Conservation (phyloP, 805 yeast genomes). For the Starmerella riodocensis region DNA sequence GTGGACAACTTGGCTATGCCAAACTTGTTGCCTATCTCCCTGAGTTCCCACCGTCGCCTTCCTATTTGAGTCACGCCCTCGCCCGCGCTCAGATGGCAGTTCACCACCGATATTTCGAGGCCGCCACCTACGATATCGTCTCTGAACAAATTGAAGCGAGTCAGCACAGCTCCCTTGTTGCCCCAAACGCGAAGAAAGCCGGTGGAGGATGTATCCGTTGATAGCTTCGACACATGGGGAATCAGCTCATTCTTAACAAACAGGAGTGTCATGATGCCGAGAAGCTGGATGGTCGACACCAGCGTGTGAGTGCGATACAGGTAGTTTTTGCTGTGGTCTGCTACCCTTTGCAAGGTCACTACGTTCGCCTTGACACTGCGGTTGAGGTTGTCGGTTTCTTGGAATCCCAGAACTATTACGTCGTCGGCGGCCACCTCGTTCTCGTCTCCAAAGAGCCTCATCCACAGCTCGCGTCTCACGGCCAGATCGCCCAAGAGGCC, state of each 20-base stretch:
- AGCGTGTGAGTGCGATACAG: constrained; percentile 26
- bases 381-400: constrained; percentile 46
- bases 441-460: constrained; percentile 18
- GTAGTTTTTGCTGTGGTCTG: constrained; percentile 19
- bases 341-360: constrained; percentile 23
- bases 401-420: constrained; percentile 68
- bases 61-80: constrained; percentile 29
- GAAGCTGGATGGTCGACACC: constrained; percentile 35
- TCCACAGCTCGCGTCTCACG: constrained; percentile 14
- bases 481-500: constrained; percentile 13
- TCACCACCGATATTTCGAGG: constrained; percentile 30
- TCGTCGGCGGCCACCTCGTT: constrained; percentile 36
- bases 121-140: constrained; percentile 24
- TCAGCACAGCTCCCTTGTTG: constrained; percentile 45
- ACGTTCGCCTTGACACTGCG: constrained; percentile 27
- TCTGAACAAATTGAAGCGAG: constrained; percentile 30
- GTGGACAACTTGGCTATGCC: constrained; percentile 21
- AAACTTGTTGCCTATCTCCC: constrained; percentile 29
- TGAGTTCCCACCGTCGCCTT: constrained; percentile 35
- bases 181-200: constrained; percentile 48
- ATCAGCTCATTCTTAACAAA: constrained; percentile 28
- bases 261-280: constrained; percentile 40
- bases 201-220: constrained; percentile 38
- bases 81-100: constrained; percentile 41
- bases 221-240: constrained; percentile 31